A percentile compares a stretch with the other conserved stretches of the same genome.
Conservation (phyloP, 441 rosid species). For the Jatropha multifida region DNA sequence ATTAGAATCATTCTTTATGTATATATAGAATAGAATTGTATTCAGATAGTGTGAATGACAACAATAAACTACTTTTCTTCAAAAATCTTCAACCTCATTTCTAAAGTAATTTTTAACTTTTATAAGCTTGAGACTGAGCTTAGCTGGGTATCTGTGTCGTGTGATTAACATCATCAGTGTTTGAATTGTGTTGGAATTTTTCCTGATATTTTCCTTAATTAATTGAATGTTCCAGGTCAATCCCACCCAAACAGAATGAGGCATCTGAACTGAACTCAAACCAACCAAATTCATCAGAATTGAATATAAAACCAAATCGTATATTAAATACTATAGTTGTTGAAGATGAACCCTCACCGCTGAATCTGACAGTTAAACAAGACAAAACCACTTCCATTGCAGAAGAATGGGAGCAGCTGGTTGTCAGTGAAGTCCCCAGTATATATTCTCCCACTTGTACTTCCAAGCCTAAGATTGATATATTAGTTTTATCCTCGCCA, state of each 20-base stretch:
- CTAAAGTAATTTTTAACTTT: neutral
- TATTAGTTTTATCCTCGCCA: slow-evolving; percentile 39
- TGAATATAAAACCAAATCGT: slow-evolving; percentile 27
- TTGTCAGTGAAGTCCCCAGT: slow-evolving; percentile 51
- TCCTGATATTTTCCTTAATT: slow-evolving; percentile 24
- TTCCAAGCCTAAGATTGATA: slow-evolving; percentile 40
- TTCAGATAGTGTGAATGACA: too few relatives aligned
- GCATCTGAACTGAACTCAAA: slow-evolving; percentile 36
- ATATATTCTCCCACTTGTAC: slow-evolving; percentile 44
- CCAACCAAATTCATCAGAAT: slow-evolving; percentile 31
- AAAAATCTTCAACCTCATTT: neutral
- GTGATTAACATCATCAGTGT: slow-evolving; percentile 1
- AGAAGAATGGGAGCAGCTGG: slow-evolving; percentile 90
- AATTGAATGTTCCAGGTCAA: slow-evolving; percentile 39
- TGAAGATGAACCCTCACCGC: slow-evolving; percentile 32
- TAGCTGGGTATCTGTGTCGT: neutral
- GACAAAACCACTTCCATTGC: slow-evolving; percentile 47
- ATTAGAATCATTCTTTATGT: too few relatives aligned
- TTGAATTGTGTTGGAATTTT: neutral
- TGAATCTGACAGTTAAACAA: slow-evolving; percentile 32
- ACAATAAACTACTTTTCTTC: too few relatives aligned
- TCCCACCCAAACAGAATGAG: slow-evolving; percentile 36
- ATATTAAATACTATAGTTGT: slow-evolving; percentile 18
- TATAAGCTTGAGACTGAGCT: neutral
- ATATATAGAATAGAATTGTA: too few relatives aligned